Evolutionary conservation across 805 yeast genomes (phyloP).

Genomic region (Candida ficus): DNA sequence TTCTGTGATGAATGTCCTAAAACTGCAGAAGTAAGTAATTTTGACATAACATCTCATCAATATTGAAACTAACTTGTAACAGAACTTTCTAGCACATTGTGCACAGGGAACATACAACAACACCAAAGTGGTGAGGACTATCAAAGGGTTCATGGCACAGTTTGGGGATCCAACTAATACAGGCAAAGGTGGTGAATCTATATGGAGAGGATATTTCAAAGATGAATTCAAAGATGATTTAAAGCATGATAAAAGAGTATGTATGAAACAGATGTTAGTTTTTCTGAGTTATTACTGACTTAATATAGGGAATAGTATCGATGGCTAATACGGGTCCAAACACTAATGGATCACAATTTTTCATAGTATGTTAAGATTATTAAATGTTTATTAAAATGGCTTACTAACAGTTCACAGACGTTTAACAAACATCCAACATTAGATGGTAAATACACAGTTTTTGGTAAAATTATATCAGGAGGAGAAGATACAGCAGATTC

Average conservation of each 20-base stretch:
- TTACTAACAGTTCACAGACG: conserved; percentile 35
- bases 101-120: conserved; percentile 39
- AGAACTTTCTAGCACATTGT: conserved; percentile 41
- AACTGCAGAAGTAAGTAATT: conserved; percentile 30
- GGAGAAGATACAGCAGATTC: conserved; percentile 24
- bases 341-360: conserved; percentile 66
- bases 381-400: background rate
- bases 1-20: conserved; percentile 35
- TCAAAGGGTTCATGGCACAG: conserved; percentile 70
- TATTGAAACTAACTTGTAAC: background rate
- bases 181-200: conserved; percentile 79
- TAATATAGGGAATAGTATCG: conserved; percentile 45
- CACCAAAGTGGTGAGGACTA: conserved; percentile 67
- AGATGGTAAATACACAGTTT: conserved; percentile 63
- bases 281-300: too few relatives aligned
- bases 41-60: too few relatives aligned
- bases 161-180: conserved; percentile 81
- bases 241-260: conserved; percentile 65
- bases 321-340: conserved; percentile 70
- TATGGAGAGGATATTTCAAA: conserved; percentile 70
- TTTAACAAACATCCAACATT: conserved; percentile 84
- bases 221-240: conserved; percentile 71
- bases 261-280: too few relatives aligned
- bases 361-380: conserved; percentile 34
- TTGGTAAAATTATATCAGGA: conserved; percentile 69